Evolutionary conservation across 1,139 yeast genomes (phyloP).

Genomic region (Lodderomyces oxycetoniae): DNA sequence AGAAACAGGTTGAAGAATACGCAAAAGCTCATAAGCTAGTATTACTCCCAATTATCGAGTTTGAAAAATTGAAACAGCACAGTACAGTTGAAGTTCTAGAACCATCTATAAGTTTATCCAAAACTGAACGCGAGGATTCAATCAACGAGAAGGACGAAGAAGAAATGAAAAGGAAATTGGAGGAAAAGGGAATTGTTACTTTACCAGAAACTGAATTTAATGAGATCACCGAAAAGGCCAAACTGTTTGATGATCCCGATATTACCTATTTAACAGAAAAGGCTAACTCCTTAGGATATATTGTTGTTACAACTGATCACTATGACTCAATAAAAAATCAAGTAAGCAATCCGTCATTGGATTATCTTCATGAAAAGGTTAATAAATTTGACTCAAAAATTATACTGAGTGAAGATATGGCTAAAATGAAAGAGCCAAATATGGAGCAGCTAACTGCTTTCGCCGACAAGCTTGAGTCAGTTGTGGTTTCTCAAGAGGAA

Average conservation of each 20-base stretch:
- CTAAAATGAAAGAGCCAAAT: slow-evolving; percentile 1
- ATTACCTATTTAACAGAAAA: slow-evolving; percentile 23
- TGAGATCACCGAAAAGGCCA: slow-evolving; percentile 14
- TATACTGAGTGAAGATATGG: slow-evolving; percentile 13
- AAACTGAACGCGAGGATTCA: neutral
- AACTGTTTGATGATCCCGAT: slow-evolving; percentile 24
- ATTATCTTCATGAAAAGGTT: slow-evolving; percentile 13
- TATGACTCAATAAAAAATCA: slow-evolving; percentile 26
- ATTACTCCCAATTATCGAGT: neutral
- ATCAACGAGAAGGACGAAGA: slow-evolving; percentile 1
- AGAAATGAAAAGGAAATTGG: slow-evolving; percentile 1
- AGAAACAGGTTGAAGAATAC: neutral
- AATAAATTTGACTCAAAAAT: slow-evolving; percentile 10
- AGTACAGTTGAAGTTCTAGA: no score
- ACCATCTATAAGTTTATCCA: no score
- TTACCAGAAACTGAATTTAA: slow-evolving; percentile 24
- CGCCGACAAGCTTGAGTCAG: slow-evolving; percentile 13
- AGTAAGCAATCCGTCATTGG: slow-evolving; percentile 14
- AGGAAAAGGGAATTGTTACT: slow-evolving; percentile 29
- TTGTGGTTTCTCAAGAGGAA: slow-evolving; percentile 11
- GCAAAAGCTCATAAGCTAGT: neutral
- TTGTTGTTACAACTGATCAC: slow-evolving; percentile 26
- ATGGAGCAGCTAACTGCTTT: neutral
- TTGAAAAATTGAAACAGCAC: neutral
- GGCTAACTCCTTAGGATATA: slow-evolving; percentile 32